phyloP scores from a whole-genome alignment of 495 filamentous ascomycete species.

The Aspergillus indologenus region DNA sequence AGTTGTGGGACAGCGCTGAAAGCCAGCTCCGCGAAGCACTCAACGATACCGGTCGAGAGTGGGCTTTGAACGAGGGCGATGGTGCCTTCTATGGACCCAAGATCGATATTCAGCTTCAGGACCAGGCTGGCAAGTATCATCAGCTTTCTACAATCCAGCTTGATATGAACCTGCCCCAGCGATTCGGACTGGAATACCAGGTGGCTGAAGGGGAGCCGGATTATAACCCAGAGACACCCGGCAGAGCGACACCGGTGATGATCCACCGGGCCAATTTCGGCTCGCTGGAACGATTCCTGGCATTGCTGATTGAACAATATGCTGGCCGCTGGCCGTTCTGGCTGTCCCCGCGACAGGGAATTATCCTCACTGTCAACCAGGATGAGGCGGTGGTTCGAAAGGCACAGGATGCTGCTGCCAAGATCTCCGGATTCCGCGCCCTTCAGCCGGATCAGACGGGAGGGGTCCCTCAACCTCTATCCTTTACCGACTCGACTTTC shows the following conservation, averaged over 20 bases:
- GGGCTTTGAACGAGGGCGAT: slow-evolving; percentile 74
- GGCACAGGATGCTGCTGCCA: slow-evolving; percentile 46
- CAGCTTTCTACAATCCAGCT: slow-evolving; percentile 91
- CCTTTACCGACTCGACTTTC: slow-evolving; percentile 50
- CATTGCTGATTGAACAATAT: slow-evolving; percentile 82
- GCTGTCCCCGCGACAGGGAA: slow-evolving; percentile 79
- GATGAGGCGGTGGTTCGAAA: slow-evolving; percentile 55
- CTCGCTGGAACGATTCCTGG: slow-evolving; percentile 82
- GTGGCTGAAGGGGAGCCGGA: slow-evolving; percentile 50
- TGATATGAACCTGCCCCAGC: slow-evolving; percentile 87
- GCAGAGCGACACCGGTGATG: slow-evolving; percentile 71
- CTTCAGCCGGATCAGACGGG: slow-evolving; percentile 22
- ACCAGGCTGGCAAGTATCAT: slow-evolving; percentile 82
- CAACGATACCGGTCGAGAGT: slow-evolving; percentile 59
- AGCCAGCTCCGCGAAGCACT: slow-evolving; percentile 66
- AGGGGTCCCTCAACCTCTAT: slow-evolving; percentile 30
- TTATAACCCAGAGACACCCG: slow-evolving; percentile 69
- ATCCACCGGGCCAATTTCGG: slow-evolving; percentile 88
- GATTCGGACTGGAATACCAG: slow-evolving; percentile 73
- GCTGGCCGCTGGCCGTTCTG: slow-evolving; percentile 86
- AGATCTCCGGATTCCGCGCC: slow-evolving; percentile 35
- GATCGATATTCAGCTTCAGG: slow-evolving; percentile 83
- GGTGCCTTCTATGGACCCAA: slow-evolving; percentile 96
- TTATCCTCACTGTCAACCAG: slow-evolving; percentile 74
- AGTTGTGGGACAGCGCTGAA: slow-evolving; percentile 85